Evolutionary conservation across 1,139 yeast species (phyloP).

Genomic region (Suhomyces atakaporum): DNA sequence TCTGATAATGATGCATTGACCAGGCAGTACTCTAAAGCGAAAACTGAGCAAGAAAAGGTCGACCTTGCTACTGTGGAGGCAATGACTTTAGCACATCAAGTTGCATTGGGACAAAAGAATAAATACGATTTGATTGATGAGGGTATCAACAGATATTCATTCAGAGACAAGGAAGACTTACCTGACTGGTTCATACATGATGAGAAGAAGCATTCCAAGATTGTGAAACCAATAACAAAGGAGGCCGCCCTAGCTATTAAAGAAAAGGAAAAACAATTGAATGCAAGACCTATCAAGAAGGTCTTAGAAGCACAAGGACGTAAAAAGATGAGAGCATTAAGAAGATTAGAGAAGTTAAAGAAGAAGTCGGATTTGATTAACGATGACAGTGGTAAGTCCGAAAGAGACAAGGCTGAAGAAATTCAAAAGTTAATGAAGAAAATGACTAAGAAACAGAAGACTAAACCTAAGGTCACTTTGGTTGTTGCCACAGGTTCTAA

Average conservation of each 20-base stretch:
- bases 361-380: conserved; percentile 92
- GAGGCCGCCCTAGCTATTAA: conserved; percentile 93
- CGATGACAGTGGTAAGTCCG: conserved; percentile 85
- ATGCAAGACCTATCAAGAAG: conserved; percentile 97
- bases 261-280: conserved; percentile 85
- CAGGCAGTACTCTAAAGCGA: conserved; percentile 36
- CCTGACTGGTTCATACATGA: conserved; percentile 98
- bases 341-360: conserved; percentile 84
- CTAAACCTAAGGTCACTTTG: conserved; percentile 80
- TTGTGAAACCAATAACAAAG: conserved; percentile 88
- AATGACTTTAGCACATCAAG: conserved; percentile 96
- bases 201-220: conserved; percentile 82
- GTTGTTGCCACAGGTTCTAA: conserved; percentile 90
- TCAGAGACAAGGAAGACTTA: conserved; percentile 84
- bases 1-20: conserved; percentile 38
- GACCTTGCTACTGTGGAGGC: conserved; percentile 94
- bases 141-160: conserved; percentile 88
- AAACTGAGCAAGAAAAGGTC: conserved; percentile 59
- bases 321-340: conserved; percentile 90
- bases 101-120: conserved; percentile 84
- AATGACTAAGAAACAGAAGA: conserved; percentile 72
- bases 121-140: conserved; percentile 86
- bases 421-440: conserved; percentile 84
- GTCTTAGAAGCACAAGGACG: conserved; percentile 97
- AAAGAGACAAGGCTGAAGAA: conserved; percentile 92